Evolutionary conservation across 2,329 filamentous ascomycete species (phyloP).

Genomic region (Calonectria henricotiae): DNA sequence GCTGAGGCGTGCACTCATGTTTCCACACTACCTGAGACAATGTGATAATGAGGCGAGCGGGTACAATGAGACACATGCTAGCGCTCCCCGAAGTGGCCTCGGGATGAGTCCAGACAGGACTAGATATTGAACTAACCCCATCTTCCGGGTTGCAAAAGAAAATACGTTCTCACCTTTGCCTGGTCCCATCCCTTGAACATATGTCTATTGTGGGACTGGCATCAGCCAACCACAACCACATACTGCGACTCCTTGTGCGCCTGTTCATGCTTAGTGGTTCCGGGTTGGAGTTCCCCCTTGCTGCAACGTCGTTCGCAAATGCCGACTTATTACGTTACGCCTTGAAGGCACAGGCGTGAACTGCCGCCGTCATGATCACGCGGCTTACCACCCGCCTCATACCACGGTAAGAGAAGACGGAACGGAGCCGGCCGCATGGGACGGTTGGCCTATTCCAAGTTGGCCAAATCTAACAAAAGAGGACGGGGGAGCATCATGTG

Average conservation of each 20-base stretch:
- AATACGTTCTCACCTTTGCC: neutral
- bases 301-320: constrained; percentile 6
- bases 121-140: neutral
- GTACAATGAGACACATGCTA: constrained; percentile 6
- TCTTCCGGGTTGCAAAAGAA: constrained; percentile 3
- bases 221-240: neutral
- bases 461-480: neutral
- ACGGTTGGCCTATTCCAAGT: neutral
- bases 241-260: neutral
- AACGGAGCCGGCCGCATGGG: constrained; percentile 13
- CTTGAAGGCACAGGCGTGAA: constrained; percentile 9
- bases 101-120: neutral
- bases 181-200: neutral
- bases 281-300: neutral
- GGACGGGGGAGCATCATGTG: constrained; percentile 10
- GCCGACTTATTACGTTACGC: constrained; percentile 10
- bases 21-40: neutral
- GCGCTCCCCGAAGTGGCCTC: neutral
- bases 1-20: neutral
- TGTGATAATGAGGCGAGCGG: neutral
- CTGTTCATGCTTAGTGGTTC: neutral
- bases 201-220: constrained; percentile 1
- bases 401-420: neutral
- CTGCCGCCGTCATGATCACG: constrained; percentile 21
- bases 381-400: neutral